Percentiles rank a stretch among this genome's conserved stretches.
These are phyloP conservation scores for Nigrospora osmanthi DNA, from an alignment of 2,329 filamentous ascomycete species.

Conservation along the genomic window DNA sequence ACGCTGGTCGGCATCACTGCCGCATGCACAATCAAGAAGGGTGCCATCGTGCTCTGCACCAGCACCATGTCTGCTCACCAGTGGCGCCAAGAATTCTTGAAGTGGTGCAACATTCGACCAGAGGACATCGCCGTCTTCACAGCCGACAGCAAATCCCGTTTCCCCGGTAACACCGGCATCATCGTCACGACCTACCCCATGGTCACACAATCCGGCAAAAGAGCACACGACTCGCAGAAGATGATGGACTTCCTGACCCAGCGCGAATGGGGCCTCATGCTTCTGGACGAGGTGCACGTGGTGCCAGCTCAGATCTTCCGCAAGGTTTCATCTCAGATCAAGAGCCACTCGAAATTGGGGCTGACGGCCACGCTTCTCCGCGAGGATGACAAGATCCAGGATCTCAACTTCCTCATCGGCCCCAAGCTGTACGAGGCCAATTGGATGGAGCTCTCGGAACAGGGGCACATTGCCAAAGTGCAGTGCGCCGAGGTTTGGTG, in stretches of 20 bases:
- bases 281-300: slow-evolving; percentile 95
- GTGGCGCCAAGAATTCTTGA: slow-evolving; percentile 93
- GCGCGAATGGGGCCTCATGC: slow-evolving; percentile 95
- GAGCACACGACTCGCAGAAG: slow-evolving; percentile 88
- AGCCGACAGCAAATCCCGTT: slow-evolving; percentile 78
- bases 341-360: slow-evolving; percentile 90
- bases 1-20: slow-evolving; percentile 97
- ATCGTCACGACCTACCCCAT: slow-evolving; percentile 98
- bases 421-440: slow-evolving; percentile 98
- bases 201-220: slow-evolving; percentile 85
- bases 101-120: slow-evolving; percentile 95
- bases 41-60: slow-evolving; percentile 88
- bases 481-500: slow-evolving; percentile 99
- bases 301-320: slow-evolving; percentile 95
- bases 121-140: slow-evolving; percentile 94
- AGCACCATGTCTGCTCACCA: slow-evolving; percentile 97
- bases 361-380: slow-evolving; percentile 88
- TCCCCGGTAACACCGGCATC: slow-evolving; percentile 85
- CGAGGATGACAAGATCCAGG: slow-evolving; percentile 97
- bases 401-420: slow-evolving; percentile 94
- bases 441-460: slow-evolving; percentile 97
- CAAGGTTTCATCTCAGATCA: slow-evolving; percentile 86
- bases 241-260: slow-evolving; percentile 92
- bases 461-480: slow-evolving; percentile 93
- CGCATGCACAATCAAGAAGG: slow-evolving; percentile 96